Evolutionary conservation across 148 eudicot species (phyloP), one percentile per base, ranked within the genome.

Genomic region (Hydrangea macrophylla): DNA sequence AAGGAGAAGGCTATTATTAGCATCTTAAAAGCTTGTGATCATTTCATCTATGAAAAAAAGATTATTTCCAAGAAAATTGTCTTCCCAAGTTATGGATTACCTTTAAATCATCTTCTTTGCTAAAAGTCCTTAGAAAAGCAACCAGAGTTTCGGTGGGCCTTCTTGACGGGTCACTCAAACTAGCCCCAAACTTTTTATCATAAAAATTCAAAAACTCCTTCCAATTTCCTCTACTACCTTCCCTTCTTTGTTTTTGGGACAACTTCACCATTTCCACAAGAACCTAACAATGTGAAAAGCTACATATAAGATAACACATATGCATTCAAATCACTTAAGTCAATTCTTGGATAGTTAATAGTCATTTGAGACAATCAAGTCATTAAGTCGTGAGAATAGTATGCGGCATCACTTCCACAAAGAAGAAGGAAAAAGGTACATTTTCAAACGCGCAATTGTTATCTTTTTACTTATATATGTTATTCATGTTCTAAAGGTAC

Each of bases 171-270:
- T 95, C 99, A 66, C 97, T 89, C 87, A 87, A 44, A 63, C 87
- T 82, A 68, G 86, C 70, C 37, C 99, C 99, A 66, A 84, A 57
- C 71, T 81, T 77, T 76, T 67, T 87, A 72, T 91, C 97, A 67
- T 83, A 72, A 63, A 58, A 72, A 58, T 70, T 69, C 54, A 95
- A 68, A 63, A 95, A 95, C 12, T 91, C 86, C 79, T 95, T 91
- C 99, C 99, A 95, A 31, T 59, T 76, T 45, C 99, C 99, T 44
- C 81, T 80, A 11, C 81, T 90, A 62, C 99, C 99, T 48, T 61
- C 39, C 96, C 89, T 87, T 58, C 82, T 88, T 54, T 62, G 60
- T 73, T 85, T 89, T 66, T 91, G 99, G 24, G 85, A 80, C 80
- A 83, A 33, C 77, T 89, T 95, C 45, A 91, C 97, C 45, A 87